Evolutionary conservation across 106 monocot species (phyloP), one percentile per base, ranked within the genome.

Genomic region (Ottelia alismoides): DNA sequence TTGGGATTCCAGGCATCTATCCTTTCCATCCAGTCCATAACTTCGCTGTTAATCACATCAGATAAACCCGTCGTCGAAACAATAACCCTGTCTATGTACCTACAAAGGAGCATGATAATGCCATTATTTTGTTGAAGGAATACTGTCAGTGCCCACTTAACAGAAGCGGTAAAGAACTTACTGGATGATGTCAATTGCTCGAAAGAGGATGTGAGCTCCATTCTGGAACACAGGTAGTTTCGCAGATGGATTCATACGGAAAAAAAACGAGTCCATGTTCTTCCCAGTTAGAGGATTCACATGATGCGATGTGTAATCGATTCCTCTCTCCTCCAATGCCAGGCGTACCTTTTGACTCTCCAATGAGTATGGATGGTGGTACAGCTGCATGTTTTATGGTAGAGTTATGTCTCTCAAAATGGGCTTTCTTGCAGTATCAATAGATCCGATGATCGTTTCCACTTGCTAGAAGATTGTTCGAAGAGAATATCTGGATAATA

Each of bases 301-400:
- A 73, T 89, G 85, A 54, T 72, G 79, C 26, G 96, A 96, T 50
- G 96, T 89, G 67, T 98, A 98, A 66, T 98, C 96, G 25, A 98
- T 85, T 27, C 70, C 81, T 32, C 82, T 85, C 53, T 98, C 96
- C 76, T 98, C 96, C 61, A 98, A 57, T 28, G 78, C 85, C 51
- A 98, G 69, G 20, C 96, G 85, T 40, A 98, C 89, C 53, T 84
- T 89, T 74, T 98, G 85, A 60, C 96, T 98, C 47, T 98, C 85
- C 76, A 98, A 55, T 19, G 89, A 89, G 58, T 79, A 98, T 17
- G 89, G 89, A 79, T 98, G 96, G 50, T 98, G 96, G 48, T 98
- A 98, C 3, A 98, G 70, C 63, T 98, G 96, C 96, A 98, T 88
- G 28, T n/a, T n/a, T n/a, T n/a, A n/a, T n/a, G n/a, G n/a, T n/a